Evolutionary conservation across 2,329 filamentous ascomycete species (phyloP), one percentile per base, ranked within the genome.

Genomic region (Xylariaceae sp.): DNA sequence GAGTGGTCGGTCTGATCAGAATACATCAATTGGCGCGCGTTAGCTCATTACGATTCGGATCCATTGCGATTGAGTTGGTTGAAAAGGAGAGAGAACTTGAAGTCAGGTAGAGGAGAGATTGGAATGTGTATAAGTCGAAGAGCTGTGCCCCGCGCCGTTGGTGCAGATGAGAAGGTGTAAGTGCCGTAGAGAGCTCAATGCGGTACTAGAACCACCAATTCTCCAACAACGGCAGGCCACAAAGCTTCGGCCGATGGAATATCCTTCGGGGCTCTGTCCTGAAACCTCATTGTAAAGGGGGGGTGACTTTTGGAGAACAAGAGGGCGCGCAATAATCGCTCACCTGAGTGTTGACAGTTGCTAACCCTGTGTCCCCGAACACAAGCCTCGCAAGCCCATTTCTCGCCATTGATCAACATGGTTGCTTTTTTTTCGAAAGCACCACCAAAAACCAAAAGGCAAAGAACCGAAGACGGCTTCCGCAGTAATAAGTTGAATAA

Each of bases 351-450:
- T 76, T 94, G 92, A 82, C 95, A 99, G 75, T 95, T 96, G 88
- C 93, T 98, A 74, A 99, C 95, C 74, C 95, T 91, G 81, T 99
- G 95, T 73, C 95, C 95, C 78, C 95, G 90, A 75, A 99, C 92
- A 80, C 95, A 99, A 79, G 93, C 93, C 80, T 96, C 91, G 83
- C 94, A 98, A 78, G 94, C 94, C 82, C 87, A 98, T 82, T 98
- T 98, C 82, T 96, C 92, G 77, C 94, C 94, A 83, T 96, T 88
- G 76, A 93, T 90, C 75, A 93, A 83, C 90, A 93, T 93, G 44
- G 41, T 41, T 9, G 9, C 23, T 50, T 43, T 61, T 69, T n/a
- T n/a, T n/a, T n/a, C n/a, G n/a, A n/a, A n/a, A n/a, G n/a, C n/a
- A n/a, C n/a, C n/a, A n/a, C n/a, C n/a, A n/a, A n/a, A 29, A 34